phyloP scores from a whole-genome alignment of 129 eudicot genomes.

The Pseudognaphalium luteoalbum region DNA sequence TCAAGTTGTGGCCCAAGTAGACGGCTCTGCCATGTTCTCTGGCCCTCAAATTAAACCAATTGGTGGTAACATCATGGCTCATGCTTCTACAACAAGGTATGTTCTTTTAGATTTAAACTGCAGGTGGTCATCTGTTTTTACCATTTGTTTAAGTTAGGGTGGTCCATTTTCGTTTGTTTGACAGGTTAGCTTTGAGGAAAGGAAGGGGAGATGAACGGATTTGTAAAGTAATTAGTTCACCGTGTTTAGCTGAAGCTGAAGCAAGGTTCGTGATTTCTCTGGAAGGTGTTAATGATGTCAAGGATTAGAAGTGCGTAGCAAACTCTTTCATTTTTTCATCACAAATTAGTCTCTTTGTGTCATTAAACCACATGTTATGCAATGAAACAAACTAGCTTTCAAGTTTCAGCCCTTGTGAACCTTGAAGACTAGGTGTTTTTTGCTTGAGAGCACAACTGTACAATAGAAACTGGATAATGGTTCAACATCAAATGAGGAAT shows the following conservation, averaged over 20 bases:
- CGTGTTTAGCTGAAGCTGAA: slow-evolving; percentile 96
- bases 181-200: slow-evolving; percentile 81
- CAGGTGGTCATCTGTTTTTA: not conserved
- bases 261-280: slow-evolving; percentile 81
- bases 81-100: slow-evolving; percentile 94
- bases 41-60: slow-evolving; percentile 96
- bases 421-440: not conserved
- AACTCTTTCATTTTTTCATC: slow-evolving; percentile 1
- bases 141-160: not conserved
- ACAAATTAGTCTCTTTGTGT: not conserved
- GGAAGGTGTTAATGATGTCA: slow-evolving; percentile 91
- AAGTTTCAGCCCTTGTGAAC: not conserved
- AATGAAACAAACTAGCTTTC: slow-evolving; percentile 11
- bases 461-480: not conserved
- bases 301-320: slow-evolving; percentile 46
- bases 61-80: slow-evolving; percentile 98
- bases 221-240: slow-evolving; percentile 93
- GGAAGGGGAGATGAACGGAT: slow-evolving; percentile 95
- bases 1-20: slow-evolving; percentile 98
- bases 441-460: not conserved
- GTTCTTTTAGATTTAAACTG: not conserved
- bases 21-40: slow-evolving; percentile 88
- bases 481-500: not conserved
- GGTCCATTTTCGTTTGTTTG: not conserved
- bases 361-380: not conserved